Percentiles rank a stretch among this genome's conserved stretches.
These are phyloP conservation scores for Fusarium drepaniforme DNA, from an alignment of 2,329 filamentous ascomycete genomes.

Conservation along the genomic window DNA sequence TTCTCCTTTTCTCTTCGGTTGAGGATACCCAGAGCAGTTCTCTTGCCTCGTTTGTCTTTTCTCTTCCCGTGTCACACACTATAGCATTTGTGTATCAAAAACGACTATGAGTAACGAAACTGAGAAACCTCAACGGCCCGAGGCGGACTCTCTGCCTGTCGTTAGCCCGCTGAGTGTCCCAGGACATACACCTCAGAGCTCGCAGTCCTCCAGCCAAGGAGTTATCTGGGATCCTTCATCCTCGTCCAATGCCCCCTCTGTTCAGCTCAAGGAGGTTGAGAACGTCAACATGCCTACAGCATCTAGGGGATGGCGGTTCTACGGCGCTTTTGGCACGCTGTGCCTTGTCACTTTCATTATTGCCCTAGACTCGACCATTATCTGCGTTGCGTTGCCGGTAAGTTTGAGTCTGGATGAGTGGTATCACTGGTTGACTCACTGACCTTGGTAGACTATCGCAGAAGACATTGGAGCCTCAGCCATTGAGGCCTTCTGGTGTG, in stretches of 20 bases:
- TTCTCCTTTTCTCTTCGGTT: neutral
- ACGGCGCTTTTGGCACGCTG: slow-evolving; percentile 39
- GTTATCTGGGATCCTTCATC: neutral
- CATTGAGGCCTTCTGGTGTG: slow-evolving; percentile 42
- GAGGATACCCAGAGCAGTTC: neutral
- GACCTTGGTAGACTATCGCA: slow-evolving; percentile 34
- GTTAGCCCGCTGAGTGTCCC: neutral
- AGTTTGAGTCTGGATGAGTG: neutral
- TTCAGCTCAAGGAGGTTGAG: slow-evolving; percentile 5
- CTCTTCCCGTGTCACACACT: neutral
- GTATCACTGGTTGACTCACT: neutral
- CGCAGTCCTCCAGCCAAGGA: neutral
- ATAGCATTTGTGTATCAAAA: neutral
- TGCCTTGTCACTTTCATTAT: slow-evolving; percentile 41
- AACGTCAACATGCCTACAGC: neutral
- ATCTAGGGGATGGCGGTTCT: slow-evolving; percentile 34
- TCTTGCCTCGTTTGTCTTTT: neutral
- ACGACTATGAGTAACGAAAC: neutral
- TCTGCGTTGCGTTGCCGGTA: slow-evolving; percentile 39
- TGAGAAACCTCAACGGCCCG: neutral
- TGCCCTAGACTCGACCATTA: slow-evolving; percentile 42
- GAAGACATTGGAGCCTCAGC: slow-evolving; percentile 37
- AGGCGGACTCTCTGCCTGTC: neutral
- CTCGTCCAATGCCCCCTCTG: neutral
- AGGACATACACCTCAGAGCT: neutral